A percentile compares a stretch with the other conserved stretches of the same genome.
phyloP scores from a whole-genome alignment of 805 yeast genomes.

The Wickerhamomyces kurtzmanii region DNA sequence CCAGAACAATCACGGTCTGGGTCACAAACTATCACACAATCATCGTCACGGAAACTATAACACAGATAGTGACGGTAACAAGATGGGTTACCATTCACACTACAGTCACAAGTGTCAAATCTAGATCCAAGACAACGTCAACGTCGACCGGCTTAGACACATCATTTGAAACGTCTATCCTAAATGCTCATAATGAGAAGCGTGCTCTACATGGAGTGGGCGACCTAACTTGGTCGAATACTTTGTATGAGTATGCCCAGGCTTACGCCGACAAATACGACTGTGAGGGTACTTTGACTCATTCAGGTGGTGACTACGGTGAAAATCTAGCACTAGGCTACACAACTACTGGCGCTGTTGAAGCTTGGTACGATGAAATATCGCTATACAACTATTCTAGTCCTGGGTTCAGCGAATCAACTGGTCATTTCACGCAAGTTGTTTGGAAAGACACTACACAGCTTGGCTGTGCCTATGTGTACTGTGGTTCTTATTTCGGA shows the following conservation, averaged over 20 bases:
- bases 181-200: constrained; percentile 53
- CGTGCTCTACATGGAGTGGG: constrained; percentile 44
- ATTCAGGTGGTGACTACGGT: constrained; percentile 68
- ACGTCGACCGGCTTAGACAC: constrained; percentile 12
- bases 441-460: constrained; percentile 64
- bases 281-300: constrained; percentile 47
- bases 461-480: constrained; percentile 68
- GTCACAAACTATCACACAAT: no score
- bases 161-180: constrained; percentile 26
- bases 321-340: constrained; percentile 78
- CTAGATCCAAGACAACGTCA: constrained; percentile 15
- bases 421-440: constrained; percentile 82
- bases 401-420: constrained; percentile 34
- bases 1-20: no score
- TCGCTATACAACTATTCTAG: constrained; percentile 38
- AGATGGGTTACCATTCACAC: constrained; percentile 7
- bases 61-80: neutral
- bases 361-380: constrained; percentile 75
- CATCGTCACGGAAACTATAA: no score
- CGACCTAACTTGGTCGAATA: constrained; percentile 45
- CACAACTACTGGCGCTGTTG: constrained; percentile 40
- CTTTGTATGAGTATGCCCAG: constrained; percentile 44
- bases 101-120: constrained; percentile 8
- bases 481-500: constrained; percentile 47
- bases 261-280: constrained; percentile 44